Evolutionary conservation across 768 basidiomycete species (phyloP), one percentile per base, ranked within the genome.

Genomic region (Kwoniella bestiolae): DNA sequence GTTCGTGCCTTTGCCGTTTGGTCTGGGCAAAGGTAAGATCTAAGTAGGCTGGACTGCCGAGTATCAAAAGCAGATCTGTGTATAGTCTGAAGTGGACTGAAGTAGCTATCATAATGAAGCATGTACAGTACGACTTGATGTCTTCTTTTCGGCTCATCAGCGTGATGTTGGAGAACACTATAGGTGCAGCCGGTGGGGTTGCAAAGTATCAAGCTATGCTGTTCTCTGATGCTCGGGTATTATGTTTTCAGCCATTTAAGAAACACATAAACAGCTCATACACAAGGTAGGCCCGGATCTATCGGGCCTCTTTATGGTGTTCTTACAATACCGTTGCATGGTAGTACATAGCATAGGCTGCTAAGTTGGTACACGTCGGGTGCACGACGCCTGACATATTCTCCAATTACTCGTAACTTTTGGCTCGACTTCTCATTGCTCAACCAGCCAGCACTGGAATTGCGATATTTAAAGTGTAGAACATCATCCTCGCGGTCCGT

Each of bases 1-100:
- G 14, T 58, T 79, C 38, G 65, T 79, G 12, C 70, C 73, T 18
- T 69, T 56, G 65, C 76, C 76, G 11, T 68, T 56, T 28, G 74
- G 74, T 2, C n/a, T 70, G 23, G 74, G 74, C 23, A 75, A 68
- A 52, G 74, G 74, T 9, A 73, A 70, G 26, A 60, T 55, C 2
- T 65, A 57, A 46, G 5, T 29, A 2, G 5, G 29, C 5, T 16
- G 12, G 11, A 11, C 6, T 1, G 9, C 5, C 25, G 23, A 28
- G 3, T 5, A 28, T 0, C 21, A 14, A 8, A 51, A 28, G 28
- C 11, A 2, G 38, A 38, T 38, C 18, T 38, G 38, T 38, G 38
- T 38, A 38, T 38, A 12, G 18, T 38, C 38, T n/a, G n/a, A n/a
- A n/a, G n/a, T n/a, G n/a, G n/a, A n/a, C n/a, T n/a, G n/a, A n/a